phyloP scores from a whole-genome alignment of 225 moss, liverwort and hornwort species.

The Rhytidiadelphus loreus region DNA sequence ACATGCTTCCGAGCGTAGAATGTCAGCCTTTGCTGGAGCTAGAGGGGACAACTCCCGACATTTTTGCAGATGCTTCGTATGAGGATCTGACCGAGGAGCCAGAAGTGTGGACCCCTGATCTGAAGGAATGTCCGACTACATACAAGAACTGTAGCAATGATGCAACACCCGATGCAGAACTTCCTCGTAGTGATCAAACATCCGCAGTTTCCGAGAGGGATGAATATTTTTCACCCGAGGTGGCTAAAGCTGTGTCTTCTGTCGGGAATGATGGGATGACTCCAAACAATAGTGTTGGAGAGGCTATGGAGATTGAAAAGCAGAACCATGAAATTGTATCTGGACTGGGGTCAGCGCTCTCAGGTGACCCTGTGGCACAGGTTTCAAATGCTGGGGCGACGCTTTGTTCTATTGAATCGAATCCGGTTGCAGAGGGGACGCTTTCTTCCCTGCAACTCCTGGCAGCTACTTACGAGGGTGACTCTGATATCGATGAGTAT shows the following conservation, averaged over 20 bases:
- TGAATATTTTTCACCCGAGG: conserved; percentile 1
- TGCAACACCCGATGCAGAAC: conserved; percentile 25
- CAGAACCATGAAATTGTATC: conserved; percentile 7
- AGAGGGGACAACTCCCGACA: conserved; percentile 31
- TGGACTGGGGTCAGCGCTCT: background rate
- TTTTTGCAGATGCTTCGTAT: conserved; percentile 11
- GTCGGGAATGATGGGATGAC: background rate
- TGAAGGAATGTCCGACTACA: conserved; percentile 34
- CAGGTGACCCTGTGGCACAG: conserved; percentile 1
- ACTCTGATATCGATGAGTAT: conserved; percentile 56
- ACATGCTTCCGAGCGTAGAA: conserved; percentile 50
- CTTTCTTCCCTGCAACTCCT: conserved; percentile 78
- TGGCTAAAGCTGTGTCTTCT: conserved; percentile 5
- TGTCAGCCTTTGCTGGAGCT: conserved; percentile 24
- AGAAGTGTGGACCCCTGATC: conserved; percentile 38
- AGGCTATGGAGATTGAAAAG: conserved; percentile 15
- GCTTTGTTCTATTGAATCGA: background rate
- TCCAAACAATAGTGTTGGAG: background rate
- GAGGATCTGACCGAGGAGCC: conserved; percentile 38
- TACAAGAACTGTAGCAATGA: conserved; percentile 32
- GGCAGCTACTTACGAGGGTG: conserved; percentile 65
- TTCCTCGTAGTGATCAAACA: conserved; percentile 25
- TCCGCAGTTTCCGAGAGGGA: conserved; percentile 14
- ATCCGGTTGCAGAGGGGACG: background rate
- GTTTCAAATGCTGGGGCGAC: background rate